These are phyloP conservation scores for Intubia oerlemansii DNA, from an alignment of 2,329 filamentous ascomycete genomes.

Conservation along the genomic window DNA sequence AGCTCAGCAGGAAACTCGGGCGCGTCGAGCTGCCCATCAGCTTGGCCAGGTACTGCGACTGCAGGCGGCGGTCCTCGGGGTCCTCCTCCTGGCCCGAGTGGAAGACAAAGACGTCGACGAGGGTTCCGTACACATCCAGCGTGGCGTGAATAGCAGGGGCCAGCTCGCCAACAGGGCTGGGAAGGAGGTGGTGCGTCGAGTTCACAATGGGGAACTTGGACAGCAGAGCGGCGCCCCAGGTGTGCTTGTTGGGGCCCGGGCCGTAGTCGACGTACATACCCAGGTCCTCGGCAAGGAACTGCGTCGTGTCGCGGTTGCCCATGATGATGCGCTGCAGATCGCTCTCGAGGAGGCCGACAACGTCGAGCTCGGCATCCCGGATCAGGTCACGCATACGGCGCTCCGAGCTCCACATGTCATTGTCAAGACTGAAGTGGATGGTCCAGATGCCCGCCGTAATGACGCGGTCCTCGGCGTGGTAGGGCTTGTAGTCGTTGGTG, in stretches of 20 bases:
- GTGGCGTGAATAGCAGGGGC: slow-evolving; percentile 96
- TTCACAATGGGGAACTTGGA: slow-evolving; percentile 95
- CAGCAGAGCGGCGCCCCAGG: slow-evolving; percentile 80
- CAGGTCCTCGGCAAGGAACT: slow-evolving; percentile 84
- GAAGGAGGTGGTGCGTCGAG: slow-evolving; percentile 86
- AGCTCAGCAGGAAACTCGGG: slow-evolving; percentile 70
- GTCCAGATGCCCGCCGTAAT: slow-evolving; percentile 97
- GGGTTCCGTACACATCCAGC: slow-evolving; percentile 71
- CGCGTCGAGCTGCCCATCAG: slow-evolving; percentile 69
- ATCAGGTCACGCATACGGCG: slow-evolving; percentile 80
- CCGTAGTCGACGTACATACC: slow-evolving; percentile 99
- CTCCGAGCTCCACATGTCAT: slow-evolving; percentile 97
- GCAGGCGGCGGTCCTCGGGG: slow-evolving; percentile 69
- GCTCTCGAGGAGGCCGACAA: slow-evolving; percentile 82
- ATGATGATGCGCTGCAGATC: slow-evolving; percentile 97
- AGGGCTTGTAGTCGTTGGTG: slow-evolving; percentile 73
- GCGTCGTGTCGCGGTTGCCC: slow-evolving; percentile 93
- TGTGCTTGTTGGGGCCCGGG: slow-evolving; percentile 96
- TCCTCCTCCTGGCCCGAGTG: slow-evolving; percentile 98
- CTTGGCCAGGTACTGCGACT: slow-evolving; percentile 66
- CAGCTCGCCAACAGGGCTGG: slow-evolving; percentile 81
- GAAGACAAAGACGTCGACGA: slow-evolving; percentile 92
- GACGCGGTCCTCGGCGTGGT: slow-evolving; percentile 71
- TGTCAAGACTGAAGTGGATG: slow-evolving; percentile 92
- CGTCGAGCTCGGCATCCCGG: slow-evolving; percentile 88